A percentile compares a stretch with the other conserved stretches of the same genome.
phyloP scores from a whole-genome alignment of 129 eudicot species.

The Chrysanthemum seticuspe region DNA sequence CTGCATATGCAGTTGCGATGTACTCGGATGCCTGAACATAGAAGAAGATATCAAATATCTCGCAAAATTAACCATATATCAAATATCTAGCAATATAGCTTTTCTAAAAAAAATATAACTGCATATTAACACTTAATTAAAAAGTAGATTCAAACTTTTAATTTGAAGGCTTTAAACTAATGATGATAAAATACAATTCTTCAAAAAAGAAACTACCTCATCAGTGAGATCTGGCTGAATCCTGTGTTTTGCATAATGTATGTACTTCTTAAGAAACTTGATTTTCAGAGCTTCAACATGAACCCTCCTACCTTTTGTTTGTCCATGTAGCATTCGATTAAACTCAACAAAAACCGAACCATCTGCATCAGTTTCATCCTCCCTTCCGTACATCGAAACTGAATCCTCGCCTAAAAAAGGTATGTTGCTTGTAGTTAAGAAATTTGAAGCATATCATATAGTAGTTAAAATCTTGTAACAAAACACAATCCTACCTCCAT shows the following conservation, averaged over 20 bases:
- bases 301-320: constrained; percentile 49
- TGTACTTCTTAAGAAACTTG: constrained; percentile 93
- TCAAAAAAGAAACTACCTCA: constrained; percentile 52
- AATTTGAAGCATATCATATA: background rate
- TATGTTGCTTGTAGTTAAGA: constrained; percentile 25
- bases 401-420: constrained; percentile 55
- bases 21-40: constrained; percentile 81
- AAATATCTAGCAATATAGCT: background rate
- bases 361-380: constrained; percentile 69
- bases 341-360: constrained; percentile 77
- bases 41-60: constrained; percentile 6
- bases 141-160: too few species aligned
- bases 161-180: background rate
- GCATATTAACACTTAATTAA: background rate
- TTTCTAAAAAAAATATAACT: too few species aligned
- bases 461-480: background rate
- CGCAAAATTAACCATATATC: background rate
- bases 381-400: constrained; percentile 60
- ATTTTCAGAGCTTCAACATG: constrained; percentile 79
- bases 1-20: constrained; percentile 97
- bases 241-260: constrained; percentile 92
- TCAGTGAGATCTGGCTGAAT: constrained; percentile 93
- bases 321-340: constrained; percentile 88
- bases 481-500: constrained; percentile 63
- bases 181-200: background rate